A percentile compares a stretch with the other conserved stretches of the same genome.
phyloP scores from a whole-genome alignment of 768 basidiomycete genomes.

The Holtermanniella nyarrowii region DNA sequence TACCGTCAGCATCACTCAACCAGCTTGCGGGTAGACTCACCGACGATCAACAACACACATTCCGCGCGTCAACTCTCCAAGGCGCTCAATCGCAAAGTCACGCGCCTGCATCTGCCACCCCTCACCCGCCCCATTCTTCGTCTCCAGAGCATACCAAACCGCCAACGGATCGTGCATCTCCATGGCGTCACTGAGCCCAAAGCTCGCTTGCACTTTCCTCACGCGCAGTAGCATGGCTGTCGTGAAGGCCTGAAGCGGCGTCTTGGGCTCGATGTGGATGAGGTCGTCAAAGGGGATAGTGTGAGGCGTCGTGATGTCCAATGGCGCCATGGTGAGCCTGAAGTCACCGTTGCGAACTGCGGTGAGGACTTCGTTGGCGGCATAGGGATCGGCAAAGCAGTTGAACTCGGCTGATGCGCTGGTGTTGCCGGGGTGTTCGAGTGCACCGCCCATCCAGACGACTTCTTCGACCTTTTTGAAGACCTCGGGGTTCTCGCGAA shows the following conservation, averaged over 20 bases:
- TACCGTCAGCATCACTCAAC: background rate
- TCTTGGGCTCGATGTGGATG: conserved; percentile 46
- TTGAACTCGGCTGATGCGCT: conserved; percentile 73
- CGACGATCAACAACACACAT: conserved; percentile 72
- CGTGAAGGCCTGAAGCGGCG: conserved; percentile 53
- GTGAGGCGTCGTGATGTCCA: conserved; percentile 75
- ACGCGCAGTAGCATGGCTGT: conserved; percentile 67
- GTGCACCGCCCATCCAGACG: conserved; percentile 83
- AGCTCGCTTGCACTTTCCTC: conserved; percentile 63
- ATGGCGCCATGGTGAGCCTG: conserved; percentile 49
- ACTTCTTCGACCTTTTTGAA: conserved; percentile 54
- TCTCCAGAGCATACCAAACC: conserved; percentile 65
- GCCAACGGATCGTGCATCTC: conserved; percentile 85
- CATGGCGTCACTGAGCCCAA: conserved; percentile 66
- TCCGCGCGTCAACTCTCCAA: conserved; percentile 69
- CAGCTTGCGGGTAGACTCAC: background rate
- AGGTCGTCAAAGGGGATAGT: conserved; percentile 55
- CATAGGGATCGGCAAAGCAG: conserved; percentile 72
- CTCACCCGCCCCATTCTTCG: conserved; percentile 34
- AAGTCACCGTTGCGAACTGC: conserved; percentile 45
- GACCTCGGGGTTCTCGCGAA: conserved; percentile 50
- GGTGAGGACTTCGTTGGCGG: conserved; percentile 56
- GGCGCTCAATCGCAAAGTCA: conserved; percentile 59
- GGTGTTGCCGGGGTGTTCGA: conserved; percentile 84
- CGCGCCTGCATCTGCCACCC: conserved; percentile 54